Evolutionary conservation across 257 asterid species (phyloP).

Genomic region (Solanum appendiculatum): DNA sequence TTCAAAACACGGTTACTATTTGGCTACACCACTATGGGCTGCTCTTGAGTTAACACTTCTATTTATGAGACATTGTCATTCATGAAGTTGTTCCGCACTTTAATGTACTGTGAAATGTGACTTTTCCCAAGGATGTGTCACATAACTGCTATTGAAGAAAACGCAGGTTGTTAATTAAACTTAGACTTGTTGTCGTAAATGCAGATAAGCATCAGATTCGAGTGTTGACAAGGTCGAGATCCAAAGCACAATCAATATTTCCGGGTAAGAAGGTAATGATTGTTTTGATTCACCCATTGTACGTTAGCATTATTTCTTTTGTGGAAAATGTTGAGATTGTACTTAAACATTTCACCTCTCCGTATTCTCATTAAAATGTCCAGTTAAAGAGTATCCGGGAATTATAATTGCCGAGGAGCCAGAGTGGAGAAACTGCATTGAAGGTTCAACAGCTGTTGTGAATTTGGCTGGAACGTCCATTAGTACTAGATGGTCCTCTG

Average conservation of each 20-base stretch:
- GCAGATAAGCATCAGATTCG: conserved; percentile 68
- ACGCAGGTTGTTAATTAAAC: background rate
- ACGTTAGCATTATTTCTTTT: background rate
- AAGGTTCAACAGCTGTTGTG: conserved; percentile 85
- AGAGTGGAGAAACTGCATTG: conserved; percentile 73
- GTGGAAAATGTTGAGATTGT: background rate
- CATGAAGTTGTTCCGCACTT: background rate
- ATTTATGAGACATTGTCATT: background rate
- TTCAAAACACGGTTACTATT: background rate
- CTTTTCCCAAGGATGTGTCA: background rate
- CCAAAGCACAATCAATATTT: conserved; percentile 64
- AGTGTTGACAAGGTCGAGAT: conserved; percentile 76
- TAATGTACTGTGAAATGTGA: background rate
- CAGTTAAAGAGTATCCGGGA: conserved; percentile 69
- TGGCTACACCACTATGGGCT: background rate
- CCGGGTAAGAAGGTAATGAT: conserved; percentile 98
- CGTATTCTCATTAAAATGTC: too few species aligned
- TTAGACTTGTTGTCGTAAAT: background rate
- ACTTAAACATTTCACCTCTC: too few species aligned
- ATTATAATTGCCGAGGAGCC: conserved; percentile 68
- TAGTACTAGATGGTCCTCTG: conserved; percentile 90
- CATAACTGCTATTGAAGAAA: background rate
- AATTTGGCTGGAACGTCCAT: conserved; percentile 91
- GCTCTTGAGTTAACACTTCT: background rate
- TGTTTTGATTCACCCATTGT: conserved; percentile 5